These are phyloP conservation scores for Leccinum incarnatum DNA, from an alignment of 768 basidiomycete genomes.

Conservation along the genomic window DNA sequence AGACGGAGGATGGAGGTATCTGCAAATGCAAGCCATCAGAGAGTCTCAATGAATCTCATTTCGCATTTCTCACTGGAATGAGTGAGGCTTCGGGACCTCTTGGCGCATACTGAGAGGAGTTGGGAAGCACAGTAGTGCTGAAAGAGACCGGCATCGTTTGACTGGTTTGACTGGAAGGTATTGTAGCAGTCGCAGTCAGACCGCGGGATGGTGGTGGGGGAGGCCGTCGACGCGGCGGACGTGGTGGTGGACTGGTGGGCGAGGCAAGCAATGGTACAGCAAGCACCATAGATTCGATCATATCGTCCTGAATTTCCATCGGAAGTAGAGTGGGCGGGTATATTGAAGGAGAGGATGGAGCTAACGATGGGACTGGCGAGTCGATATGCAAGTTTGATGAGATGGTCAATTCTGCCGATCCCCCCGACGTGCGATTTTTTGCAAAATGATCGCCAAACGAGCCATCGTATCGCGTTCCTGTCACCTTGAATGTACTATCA, in stretches of 20 bases:
- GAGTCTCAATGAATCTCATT: background rate
- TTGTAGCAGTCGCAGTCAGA: background rate
- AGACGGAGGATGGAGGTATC: background rate
- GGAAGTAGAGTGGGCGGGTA: constrained; percentile 46
- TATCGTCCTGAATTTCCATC: constrained; percentile 13
- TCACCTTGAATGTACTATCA: background rate
- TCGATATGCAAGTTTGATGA: constrained; percentile 19
- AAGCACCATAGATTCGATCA: constrained; percentile 18
- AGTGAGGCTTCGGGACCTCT: constrained; percentile 17
- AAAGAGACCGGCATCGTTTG: background rate
- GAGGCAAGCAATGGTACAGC: background rate
- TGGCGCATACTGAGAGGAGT: constrained; percentile 29
- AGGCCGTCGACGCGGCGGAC: constrained; percentile 17
- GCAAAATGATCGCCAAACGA: constrained; percentile 4
- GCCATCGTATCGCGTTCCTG: background rate
- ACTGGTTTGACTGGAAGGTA: background rate
- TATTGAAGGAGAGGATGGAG: constrained; percentile 49
- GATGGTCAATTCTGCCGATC: constrained; percentile 19
- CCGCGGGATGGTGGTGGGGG: constrained; percentile 12
- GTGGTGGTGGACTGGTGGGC: constrained; percentile 10
- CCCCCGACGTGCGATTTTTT: constrained; percentile 9
- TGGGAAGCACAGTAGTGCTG: constrained; percentile 3
- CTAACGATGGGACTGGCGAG: constrained; percentile 24
- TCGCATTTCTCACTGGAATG: background rate
- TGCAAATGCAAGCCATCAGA: background rate